A percentile compares a stretch with the other conserved stretches of the same genome.
Evolutionary conservation across 495 filamentous ascomycete species (phyloP).

Genomic region (Peziza echinospora): DNA sequence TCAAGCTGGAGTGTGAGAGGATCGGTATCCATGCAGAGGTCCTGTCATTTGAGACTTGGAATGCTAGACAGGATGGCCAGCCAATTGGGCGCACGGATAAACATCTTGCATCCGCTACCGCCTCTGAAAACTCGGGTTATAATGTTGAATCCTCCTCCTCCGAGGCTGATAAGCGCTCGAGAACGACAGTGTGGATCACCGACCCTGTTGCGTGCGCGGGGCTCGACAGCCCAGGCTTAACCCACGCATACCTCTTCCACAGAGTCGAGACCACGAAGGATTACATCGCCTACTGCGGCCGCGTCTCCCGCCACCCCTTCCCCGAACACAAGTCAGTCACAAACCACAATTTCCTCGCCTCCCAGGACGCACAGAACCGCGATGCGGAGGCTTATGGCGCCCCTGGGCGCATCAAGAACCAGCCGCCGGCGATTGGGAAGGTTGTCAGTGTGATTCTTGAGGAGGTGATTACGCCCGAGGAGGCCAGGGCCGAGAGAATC

Average conservation of each 20-base stretch:
- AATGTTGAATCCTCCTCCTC: background rate
- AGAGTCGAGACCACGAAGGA: slow-evolving; percentile 11
- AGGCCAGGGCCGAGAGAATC: background rate
- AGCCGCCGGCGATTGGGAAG: slow-evolving; percentile 6
- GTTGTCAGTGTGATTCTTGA: slow-evolving; percentile 15
- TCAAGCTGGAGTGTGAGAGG: slow-evolving; percentile 1
- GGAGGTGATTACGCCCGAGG: slow-evolving; percentile 1
- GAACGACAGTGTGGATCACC: slow-evolving; percentile 14
- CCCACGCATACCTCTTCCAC: slow-evolving; percentile 15
- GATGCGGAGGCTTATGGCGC: slow-evolving; percentile 5
- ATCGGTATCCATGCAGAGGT: slow-evolving; percentile 5
- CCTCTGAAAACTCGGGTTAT: background rate
- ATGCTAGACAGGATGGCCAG: slow-evolving; percentile 2
- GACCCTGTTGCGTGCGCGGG: slow-evolving; percentile 9
- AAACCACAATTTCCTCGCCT: too few species aligned
- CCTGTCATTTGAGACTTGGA: slow-evolving; percentile 8
- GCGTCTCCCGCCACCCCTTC: slow-evolving; percentile 16
- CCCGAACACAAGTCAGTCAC: too few species aligned
- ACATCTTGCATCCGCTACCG: slow-evolving; percentile 1
- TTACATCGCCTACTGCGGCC: slow-evolving; percentile 15
- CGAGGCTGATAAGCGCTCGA: slow-evolving; percentile 1
- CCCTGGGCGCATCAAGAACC: background rate
- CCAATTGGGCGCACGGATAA: slow-evolving; percentile 14
- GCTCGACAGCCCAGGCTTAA: slow-evolving; percentile 10
- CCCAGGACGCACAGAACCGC: background rate